Base-by-base conservation (phyloP, 371 early-diverging fungal species). In the Nematocida sp. region DNA sequence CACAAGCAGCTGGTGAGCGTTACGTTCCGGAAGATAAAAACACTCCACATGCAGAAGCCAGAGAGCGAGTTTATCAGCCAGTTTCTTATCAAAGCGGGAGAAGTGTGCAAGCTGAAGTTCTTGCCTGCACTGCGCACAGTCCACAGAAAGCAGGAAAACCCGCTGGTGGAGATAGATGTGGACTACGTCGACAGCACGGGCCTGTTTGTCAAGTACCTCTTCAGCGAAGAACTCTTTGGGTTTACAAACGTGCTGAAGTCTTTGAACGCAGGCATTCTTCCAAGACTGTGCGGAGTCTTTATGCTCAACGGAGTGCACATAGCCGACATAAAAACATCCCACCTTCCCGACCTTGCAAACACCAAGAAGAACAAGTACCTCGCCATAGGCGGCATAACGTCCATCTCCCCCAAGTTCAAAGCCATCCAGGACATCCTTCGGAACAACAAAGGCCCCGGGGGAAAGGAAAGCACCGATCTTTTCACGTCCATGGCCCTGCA, bases 151-250 rank as follows among this genome's bases (percentile, higher is more conserved):
- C 7, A 7, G 27, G 29, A 60, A 8, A 34, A 5, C 2, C 74
- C 74, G 11, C 49, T 70, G 7, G 21, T 57, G n/a, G 62, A 70
- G 25, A 32, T 66, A 40, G 15, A 60, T 21, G 31, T 70, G 31
- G 19, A 38, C 8, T 15, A 25, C 3, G 38, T 51, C 3, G 4
- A 46, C 15, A 27, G 5, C 45, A 40, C 38, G 45, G 74, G 50
- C 2, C 19, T 49, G 13, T 34, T 21, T 46, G 62, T 7, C 31
- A 36, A 11, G 19, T 58, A 5, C 49, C 29, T 70, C 11, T 70
- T 70, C 23, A 43, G 60, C 36, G 74, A 70, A 29, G 60, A 49
- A 41, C 7, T 70, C 1, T 48, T 70, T 36, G 60, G 60, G 15
- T 56, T 36, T 52, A 32, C 11, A 37, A 36, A 37, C 4, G 1